Conservation (phyloP, 768 basidiomycete genomes). For the Boletus subcaerulescens region DNA sequence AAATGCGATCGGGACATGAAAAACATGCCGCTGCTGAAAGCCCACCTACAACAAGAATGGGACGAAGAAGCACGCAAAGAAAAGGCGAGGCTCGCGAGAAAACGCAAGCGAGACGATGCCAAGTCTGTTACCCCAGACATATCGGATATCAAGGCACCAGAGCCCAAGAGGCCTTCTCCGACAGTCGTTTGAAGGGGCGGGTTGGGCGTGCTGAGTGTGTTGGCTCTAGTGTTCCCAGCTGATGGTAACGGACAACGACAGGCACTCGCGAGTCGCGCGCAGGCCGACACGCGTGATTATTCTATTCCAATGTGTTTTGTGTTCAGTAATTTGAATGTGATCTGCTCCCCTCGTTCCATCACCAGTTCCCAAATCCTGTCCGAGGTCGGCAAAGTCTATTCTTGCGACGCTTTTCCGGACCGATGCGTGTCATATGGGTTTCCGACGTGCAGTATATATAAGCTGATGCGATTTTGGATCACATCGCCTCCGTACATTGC, state of each 20-base stretch:
- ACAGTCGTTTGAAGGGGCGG: slow-evolving; percentile 2
- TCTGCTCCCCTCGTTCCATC: background rate
- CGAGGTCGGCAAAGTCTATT: background rate
- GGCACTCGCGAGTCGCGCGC: background rate
- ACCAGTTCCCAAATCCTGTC: background rate
- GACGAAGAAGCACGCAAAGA: slow-evolving; percentile 44
- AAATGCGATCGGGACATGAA: slow-evolving; percentile 59
- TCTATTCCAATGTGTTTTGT: background rate
- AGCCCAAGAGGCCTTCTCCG: slow-evolving; percentile 12
- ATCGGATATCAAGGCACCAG: slow-evolving; percentile 8
- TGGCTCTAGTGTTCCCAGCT: background rate
- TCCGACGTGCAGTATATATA: background rate
- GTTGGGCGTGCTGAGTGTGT: background rate
- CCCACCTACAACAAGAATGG: slow-evolving; percentile 76
- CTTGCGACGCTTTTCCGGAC: slow-evolving; percentile 19
- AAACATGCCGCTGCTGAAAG: slow-evolving; percentile 73
- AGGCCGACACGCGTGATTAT: background rate
- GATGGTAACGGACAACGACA: background rate
- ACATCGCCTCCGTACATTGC: background rate
- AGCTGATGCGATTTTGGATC: background rate
- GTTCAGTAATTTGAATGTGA: slow-evolving; percentile 6
- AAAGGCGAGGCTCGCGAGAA: slow-evolving; percentile 40
- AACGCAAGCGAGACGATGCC: slow-evolving; percentile 35
- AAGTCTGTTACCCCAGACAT: background rate
- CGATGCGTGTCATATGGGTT: background rate